Conservation (phyloP, 31 red algal species). For the Odonthalia washingtoniensis region DNA sequence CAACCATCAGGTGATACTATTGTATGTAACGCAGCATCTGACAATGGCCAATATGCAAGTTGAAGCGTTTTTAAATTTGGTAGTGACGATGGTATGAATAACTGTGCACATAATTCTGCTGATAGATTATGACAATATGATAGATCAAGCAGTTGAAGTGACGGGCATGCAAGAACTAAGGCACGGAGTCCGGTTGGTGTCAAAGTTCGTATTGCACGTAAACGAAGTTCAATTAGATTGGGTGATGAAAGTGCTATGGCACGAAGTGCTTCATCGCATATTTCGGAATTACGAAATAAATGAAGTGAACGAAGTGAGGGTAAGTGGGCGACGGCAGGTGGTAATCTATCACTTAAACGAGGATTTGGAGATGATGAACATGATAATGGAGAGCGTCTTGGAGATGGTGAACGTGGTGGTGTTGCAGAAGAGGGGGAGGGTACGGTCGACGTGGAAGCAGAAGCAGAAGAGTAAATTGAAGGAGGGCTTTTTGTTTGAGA, state of each 20-base stretch:
- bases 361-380: not conserved
- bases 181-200: conserved; percentile 24
- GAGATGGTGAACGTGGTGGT: not conserved
- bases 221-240: conserved; percentile 5
- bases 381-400: not conserved
- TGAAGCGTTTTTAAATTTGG: conserved; percentile 21
- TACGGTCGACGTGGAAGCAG: not conserved
- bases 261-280: conserved; percentile 6
- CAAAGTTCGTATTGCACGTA: conserved; percentile 32
- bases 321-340: conserved; percentile 4
- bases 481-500: not conserved
- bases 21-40: conserved; percentile 40
- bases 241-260: not conserved
- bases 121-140: conserved; percentile 52
- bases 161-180: not conserved
- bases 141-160: conserved; percentile 37
- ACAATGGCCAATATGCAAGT: conserved; percentile 47
- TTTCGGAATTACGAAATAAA: conserved; percentile 22
- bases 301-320: conserved; percentile 32
- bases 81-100: conserved; percentile 8
- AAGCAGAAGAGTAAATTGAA: not conserved
- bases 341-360: not conserved
- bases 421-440: not conserved
- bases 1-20: too few relatives aligned
- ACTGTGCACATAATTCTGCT: conserved; percentile 5